Evolutionary conservation across 306 rosid genomes (phyloP).

Genomic region (Quercus variabilis): DNA sequence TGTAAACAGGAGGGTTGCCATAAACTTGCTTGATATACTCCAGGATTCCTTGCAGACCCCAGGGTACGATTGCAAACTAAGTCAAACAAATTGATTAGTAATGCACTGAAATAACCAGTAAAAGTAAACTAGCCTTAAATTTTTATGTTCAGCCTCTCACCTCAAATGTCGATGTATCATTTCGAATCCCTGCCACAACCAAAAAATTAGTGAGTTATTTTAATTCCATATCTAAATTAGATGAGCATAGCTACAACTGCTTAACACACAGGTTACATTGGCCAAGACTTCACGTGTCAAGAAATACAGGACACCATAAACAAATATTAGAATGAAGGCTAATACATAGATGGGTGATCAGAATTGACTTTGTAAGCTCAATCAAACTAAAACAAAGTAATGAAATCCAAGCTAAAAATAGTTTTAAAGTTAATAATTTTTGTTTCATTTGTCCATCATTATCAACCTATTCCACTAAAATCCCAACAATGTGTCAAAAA

Average conservation of each 20-base stretch:
- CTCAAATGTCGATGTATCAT: conserved; percentile 12
- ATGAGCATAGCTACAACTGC: no score
- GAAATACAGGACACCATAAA: no score
- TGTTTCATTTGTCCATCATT: no score
- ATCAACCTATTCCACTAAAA: no score
- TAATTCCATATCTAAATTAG: not conserved
- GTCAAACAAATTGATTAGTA: not conserved
- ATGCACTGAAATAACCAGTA: not conserved
- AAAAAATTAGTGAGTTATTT: not conserved
- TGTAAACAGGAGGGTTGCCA: conserved; percentile 41
- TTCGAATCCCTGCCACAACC: not conserved
- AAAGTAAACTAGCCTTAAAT: not conserved
- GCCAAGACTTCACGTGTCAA: no score
- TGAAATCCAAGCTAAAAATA: not conserved
- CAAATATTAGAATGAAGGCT: not conserved
- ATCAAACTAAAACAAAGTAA: not conserved
- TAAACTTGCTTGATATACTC: conserved; percentile 33
- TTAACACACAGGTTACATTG: no score
- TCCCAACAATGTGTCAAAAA: not conserved
- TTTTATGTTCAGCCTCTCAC: conserved; percentile 8
- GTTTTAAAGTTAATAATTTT: no score
- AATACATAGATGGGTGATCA: not conserved
- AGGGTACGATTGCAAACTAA: conserved; percentile 32
- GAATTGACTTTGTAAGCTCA: not conserved
- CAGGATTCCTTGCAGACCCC: conserved; percentile 28